These are phyloP conservation scores for Huiozyma naganishii DNA, from an alignment of 805 yeast species.

Conservation along the genomic window DNA sequence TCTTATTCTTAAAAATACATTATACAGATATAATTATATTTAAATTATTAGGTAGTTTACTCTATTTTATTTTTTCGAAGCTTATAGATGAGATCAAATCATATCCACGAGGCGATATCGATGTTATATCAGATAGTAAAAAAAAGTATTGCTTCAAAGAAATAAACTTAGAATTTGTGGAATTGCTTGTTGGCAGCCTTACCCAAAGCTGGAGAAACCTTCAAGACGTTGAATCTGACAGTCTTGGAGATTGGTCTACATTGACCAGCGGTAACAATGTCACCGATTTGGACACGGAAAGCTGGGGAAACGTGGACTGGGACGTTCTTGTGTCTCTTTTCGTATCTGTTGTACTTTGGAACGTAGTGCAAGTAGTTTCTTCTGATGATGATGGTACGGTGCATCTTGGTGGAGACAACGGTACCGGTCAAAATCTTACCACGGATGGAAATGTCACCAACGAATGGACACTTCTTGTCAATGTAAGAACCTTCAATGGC, in stretches of 20 bases:
- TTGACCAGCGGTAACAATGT: slow-evolving; percentile 98
- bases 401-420: slow-evolving; percentile 99
- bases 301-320: slow-evolving; percentile 99
- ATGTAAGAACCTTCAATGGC: slow-evolving; percentile 98
- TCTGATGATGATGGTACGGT: slow-evolving; percentile 99
- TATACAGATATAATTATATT: slow-evolving; percentile 5
- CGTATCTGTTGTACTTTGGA: slow-evolving; percentile 99
- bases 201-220: slow-evolving; percentile 82
- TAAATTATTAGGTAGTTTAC: not conserved
- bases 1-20: slow-evolving; percentile 3
- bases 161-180: slow-evolving; percentile 72
- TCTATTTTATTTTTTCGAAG: too few species aligned
- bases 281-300: slow-evolving; percentile 99
- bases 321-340: slow-evolving; percentile 99
- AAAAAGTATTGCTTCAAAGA: not conserved
- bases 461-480: slow-evolving; percentile 99
- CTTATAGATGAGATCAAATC: not conserved
- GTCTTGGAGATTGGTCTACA: slow-evolving; percentile 99
- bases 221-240: slow-evolving; percentile 98
- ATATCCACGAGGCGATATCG: not conserved
- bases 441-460: slow-evolving; percentile 94
- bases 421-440: slow-evolving; percentile 99
- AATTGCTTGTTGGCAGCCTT: slow-evolving; percentile 85
- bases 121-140: not conserved
- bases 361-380: slow-evolving; percentile 99